Evolutionary conservation across 2,329 filamentous ascomycete species (phyloP).

Genomic region (Talaromyces verruculosus): DNA sequence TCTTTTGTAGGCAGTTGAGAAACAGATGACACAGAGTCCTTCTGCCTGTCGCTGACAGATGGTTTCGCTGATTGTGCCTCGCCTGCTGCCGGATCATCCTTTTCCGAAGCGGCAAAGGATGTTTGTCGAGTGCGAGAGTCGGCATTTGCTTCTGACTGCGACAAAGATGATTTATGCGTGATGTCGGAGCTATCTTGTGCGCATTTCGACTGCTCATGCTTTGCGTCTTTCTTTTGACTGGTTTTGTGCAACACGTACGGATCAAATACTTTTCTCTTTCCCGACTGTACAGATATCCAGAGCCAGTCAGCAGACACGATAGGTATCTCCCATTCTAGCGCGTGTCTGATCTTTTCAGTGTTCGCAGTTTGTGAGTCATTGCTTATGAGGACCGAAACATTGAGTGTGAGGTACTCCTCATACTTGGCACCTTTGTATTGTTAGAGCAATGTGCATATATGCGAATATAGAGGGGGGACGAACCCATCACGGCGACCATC

Average conservation of each 20-base stretch:
- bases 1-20: slow-evolving; percentile 9
- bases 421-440: slow-evolving; percentile 65
- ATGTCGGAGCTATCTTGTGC: background rate
- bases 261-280: slow-evolving; percentile 51
- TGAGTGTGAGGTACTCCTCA: slow-evolving; percentile 70
- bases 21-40: slow-evolving; percentile 1
- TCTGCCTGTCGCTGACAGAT: background rate
- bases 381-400: slow-evolving; percentile 76
- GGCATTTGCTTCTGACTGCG: background rate
- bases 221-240: background rate
- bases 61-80: background rate
- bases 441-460: slow-evolving; percentile 26
- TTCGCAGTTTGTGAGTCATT: slow-evolving; percentile 54
- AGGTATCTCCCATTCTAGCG: slow-evolving; percentile 71
- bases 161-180: background rate
- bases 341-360: slow-evolving; percentile 76
- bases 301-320: slow-evolving; percentile 83
- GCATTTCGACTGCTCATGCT: background rate
- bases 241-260: slow-evolving; percentile 39
- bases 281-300: slow-evolving; percentile 68
- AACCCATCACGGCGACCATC: slow-evolving; percentile 69
- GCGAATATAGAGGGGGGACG: slow-evolving; percentile 23
- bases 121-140: background rate
- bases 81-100: background rate
- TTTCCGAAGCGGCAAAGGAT: background rate